These are phyloP conservation scores for Graphilbum fragrans DNA, from an alignment of 2,329 filamentous ascomycete species.

Conservation along the genomic window DNA sequence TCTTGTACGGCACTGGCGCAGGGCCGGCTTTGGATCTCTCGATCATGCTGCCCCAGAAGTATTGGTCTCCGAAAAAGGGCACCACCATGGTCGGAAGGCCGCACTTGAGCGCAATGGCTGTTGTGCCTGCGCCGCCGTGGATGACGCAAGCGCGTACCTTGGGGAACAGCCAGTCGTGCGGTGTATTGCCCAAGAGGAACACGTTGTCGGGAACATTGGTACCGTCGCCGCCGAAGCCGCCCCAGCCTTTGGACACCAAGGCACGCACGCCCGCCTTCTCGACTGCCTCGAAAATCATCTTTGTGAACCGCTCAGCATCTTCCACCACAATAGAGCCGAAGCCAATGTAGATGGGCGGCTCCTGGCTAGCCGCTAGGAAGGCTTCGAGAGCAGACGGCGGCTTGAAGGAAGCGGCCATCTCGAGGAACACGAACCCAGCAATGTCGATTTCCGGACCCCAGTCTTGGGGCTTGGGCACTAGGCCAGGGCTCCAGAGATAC, in stretches of 20 bases:
- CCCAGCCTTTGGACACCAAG: constrained; percentile 66
- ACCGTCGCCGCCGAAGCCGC: constrained; percentile 49
- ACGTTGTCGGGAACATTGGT: constrained; percentile 46
- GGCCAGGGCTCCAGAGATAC: constrained; percentile 57
- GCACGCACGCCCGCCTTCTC: constrained; percentile 54
- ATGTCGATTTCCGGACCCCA: constrained; percentile 62
- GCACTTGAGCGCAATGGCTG: constrained; percentile 60
- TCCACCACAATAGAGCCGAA: constrained; percentile 69
- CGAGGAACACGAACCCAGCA: constrained; percentile 68
- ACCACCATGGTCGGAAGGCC: constrained; percentile 64
- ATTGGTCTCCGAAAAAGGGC: constrained; percentile 70
- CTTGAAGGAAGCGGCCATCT: constrained; percentile 48
- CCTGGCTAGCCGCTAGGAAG: constrained; percentile 45
- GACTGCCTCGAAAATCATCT: constrained; percentile 60
- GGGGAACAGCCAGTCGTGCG: constrained; percentile 68
- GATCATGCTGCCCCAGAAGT: constrained; percentile 67
- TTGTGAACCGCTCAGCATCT: constrained; percentile 54
- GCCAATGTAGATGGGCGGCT: constrained; percentile 59
- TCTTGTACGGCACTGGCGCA: constrained; percentile 55
- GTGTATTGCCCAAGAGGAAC: constrained; percentile 61
- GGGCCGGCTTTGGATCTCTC: constrained; percentile 52
- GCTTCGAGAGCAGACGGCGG: constrained; percentile 41
- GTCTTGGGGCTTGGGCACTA: constrained; percentile 55
- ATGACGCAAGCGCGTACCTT: constrained; percentile 55
- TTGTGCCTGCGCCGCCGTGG: constrained; percentile 69